Evolutionary conservation across 495 filamentous ascomycete genomes (phyloP), one percentile per base, ranked within the genome.

Genomic region (Tuber indicum): DNA sequence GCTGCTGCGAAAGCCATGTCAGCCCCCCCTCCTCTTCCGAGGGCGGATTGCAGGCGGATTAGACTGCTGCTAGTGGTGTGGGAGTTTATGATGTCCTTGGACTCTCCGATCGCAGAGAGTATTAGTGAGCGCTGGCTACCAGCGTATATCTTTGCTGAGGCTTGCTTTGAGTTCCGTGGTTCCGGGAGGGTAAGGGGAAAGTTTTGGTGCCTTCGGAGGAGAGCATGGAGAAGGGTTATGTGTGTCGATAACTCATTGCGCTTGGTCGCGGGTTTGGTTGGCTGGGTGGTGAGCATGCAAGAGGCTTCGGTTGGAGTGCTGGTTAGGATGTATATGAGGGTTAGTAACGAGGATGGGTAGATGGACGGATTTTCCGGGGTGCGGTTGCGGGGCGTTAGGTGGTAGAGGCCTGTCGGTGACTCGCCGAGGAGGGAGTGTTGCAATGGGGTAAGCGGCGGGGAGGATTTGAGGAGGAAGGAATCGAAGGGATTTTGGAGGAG

Each of bases 401-500:
- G 75, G 70, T 79, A 76, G 39, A 80, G 70, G 12, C 73, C 77
- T 32, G 70, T n/a, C 0, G 66, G 73, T 49, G 71, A 42, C 62
- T 21, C 7, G 26, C 39, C 9, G 4, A 81, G 46, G 42, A 81
- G 74, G 1, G 70, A 49, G 1, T 14, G 39, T 41, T 83, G 82
- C 9, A 46, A 39, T 0, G 77, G 76, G 1, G 79, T 70, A 32
- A 81, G 74, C 0, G 78, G 73, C 32, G 85, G 83, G 16, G 81
- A 75, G 74, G 84, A 78, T 42, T 72, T 73, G 39, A 83, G 79
- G 47, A 76, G 62, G 26, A 83, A 71, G 12, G 75, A 79, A 84
- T 91, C 87, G 79, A 85, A 85, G 69, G 87, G 86, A 76, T 91
- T 92, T n/a, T 87, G 84, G 4, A 84, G 78, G 16, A 91, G 85